phyloP scores from a whole-genome alignment of 345 rosid species.

The Triadica sebifera region DNA sequence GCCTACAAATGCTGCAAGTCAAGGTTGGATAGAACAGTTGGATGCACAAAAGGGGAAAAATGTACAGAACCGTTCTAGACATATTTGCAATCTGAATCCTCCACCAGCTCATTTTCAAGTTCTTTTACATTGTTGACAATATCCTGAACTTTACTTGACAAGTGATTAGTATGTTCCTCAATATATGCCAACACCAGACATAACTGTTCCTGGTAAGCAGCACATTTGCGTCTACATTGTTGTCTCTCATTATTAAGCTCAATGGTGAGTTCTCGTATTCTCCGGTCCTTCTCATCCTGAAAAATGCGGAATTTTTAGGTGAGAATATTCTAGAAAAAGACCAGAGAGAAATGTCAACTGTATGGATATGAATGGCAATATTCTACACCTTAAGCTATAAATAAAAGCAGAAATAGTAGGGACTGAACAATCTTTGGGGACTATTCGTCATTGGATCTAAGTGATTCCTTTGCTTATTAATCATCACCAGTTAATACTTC shows the following conservation, averaged over 20 bases:
- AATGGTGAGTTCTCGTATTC: slow-evolving; percentile 41
- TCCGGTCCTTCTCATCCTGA: slow-evolving; percentile 48
- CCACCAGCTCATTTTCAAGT: slow-evolving; percentile 33
- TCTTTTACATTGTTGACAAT: slow-evolving; percentile 39
- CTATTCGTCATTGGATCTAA: neutral
- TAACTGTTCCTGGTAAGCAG: slow-evolving; percentile 40
- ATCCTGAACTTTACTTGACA: slow-evolving; percentile 39
- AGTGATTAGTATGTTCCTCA: slow-evolving; percentile 43
- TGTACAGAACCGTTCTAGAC: neutral
- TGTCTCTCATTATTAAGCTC: slow-evolving; percentile 50
- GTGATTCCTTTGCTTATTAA: neutral
- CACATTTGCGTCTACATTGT: slow-evolving; percentile 38
- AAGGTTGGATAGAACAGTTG: neutral
- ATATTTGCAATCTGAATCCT: slow-evolving; percentile 16
- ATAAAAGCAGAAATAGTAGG: neutral
- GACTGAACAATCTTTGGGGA: neutral
- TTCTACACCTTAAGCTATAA: neutral
- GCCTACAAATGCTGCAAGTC: no score
- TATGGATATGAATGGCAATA: neutral
- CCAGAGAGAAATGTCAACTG: neutral
- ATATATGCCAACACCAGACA: slow-evolving; percentile 29
- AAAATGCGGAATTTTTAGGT: neutral
- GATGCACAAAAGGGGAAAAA: slow-evolving; percentile 1
- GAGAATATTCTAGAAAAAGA: neutral
- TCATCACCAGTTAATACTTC: neutral